phyloP scores from a whole-genome alignment of 192 early-diverging fungal species.

The Coemansia sp. region DNA sequence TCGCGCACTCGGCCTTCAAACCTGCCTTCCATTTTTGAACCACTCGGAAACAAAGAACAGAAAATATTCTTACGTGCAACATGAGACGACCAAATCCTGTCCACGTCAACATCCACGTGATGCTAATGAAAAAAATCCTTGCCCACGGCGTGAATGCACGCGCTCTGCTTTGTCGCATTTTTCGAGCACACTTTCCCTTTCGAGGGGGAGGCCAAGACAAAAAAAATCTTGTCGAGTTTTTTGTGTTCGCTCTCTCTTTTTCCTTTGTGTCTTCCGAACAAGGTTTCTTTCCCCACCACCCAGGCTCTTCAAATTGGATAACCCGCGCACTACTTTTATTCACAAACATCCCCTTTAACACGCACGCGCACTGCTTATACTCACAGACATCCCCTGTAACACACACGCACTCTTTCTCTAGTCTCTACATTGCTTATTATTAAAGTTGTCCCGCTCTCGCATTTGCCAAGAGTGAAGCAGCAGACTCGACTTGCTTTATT shows the following conservation, averaged over 20 bases:
- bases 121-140: background rate
- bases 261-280: slow-evolving; percentile 1
- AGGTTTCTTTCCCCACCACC: background rate
- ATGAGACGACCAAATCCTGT: too few relatives aligned
- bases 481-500: background rate
- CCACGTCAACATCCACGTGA: background rate
- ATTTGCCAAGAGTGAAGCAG: background rate
- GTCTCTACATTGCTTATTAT: background rate
- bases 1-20: slow-evolving; percentile 39
- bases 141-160: background rate
- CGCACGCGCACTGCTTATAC: background rate
- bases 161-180: background rate
- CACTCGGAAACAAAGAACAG: background rate
- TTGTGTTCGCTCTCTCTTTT: background rate
- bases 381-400: background rate
- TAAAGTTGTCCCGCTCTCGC: background rate
- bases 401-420: background rate
- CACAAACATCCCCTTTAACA: background rate
- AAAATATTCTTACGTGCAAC: background rate
- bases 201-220: too few relatives aligned
- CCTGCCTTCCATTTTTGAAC: background rate
- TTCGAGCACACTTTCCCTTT: background rate
- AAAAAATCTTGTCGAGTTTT: background rate
- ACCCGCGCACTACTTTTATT: background rate
- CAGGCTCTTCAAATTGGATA: background rate